These are phyloP conservation scores for Teunomyces lycoperdinae DNA, from an alignment of 805 yeast species.

Conservation along the genomic window DNA sequence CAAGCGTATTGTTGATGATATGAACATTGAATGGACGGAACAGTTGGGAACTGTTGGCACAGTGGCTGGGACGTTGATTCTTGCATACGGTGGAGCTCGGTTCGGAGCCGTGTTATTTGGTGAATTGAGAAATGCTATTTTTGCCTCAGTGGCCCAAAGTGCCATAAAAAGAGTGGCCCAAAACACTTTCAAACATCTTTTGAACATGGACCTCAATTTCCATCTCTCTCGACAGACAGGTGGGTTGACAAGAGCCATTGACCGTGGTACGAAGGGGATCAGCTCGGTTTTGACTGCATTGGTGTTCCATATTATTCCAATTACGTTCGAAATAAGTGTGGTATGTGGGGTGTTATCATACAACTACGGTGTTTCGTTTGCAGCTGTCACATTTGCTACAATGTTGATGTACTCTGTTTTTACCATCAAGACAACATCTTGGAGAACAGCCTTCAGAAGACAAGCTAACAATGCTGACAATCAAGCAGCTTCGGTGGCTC, in stretches of 20 bases:
- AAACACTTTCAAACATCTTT: conserved; percentile 79
- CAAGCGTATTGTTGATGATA: conserved; percentile 79
- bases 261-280: conserved; percentile 96
- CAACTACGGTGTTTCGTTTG: conserved; percentile 85
- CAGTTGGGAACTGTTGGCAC: conserved; percentile 62
- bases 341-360: conserved; percentile 93
- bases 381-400: conserved; percentile 82
- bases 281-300: conserved; percentile 88
- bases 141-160: conserved; percentile 91
- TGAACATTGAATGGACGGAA: conserved; percentile 84
- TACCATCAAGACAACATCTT: conserved; percentile 89
- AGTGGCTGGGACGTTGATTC: conserved; percentile 61
- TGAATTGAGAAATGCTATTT: conserved; percentile 90
- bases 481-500: conserved; percentile 89
- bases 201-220: conserved; percentile 83
- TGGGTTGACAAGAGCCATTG: conserved; percentile 93
- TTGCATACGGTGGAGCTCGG: conserved; percentile 91
- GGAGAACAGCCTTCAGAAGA: conserved; percentile 92
- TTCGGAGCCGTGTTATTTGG: conserved; percentile 95
- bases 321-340: conserved; percentile 84
- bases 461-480: conserved; percentile 90
- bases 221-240: conserved; percentile 93
- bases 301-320: conserved; percentile 97
- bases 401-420: conserved; percentile 87
- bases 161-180: conserved; percentile 89